Conservation (phyloP, 768 basidiomycete genomes). For the Lentinula raphanica region DNA sequence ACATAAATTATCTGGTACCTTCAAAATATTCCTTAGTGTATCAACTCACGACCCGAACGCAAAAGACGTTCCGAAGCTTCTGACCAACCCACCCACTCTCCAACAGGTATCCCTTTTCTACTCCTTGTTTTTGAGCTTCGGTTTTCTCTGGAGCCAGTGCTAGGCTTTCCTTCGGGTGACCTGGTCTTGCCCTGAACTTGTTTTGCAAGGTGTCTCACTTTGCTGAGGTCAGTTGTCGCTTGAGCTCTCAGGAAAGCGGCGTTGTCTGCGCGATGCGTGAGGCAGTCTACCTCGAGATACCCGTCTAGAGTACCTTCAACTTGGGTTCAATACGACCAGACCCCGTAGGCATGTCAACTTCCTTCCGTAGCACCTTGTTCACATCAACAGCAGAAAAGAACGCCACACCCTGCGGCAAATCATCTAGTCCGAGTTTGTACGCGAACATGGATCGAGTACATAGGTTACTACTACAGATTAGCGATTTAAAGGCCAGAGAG, state of each 20-base stretch:
- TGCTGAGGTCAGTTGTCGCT: slow-evolving; percentile 63
- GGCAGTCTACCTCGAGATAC: slow-evolving; percentile 53
- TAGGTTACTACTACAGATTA: too few relatives aligned
- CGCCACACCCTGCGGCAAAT: slow-evolving; percentile 90
- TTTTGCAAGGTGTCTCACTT: slow-evolving; percentile 66
- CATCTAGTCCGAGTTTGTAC: slow-evolving; percentile 90
- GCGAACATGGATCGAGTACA: slow-evolving; percentile 94
- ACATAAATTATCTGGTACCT: not conserved
- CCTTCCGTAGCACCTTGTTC: slow-evolving; percentile 87
- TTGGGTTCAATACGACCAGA: slow-evolving; percentile 14
- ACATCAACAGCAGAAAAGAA: slow-evolving; percentile 98
- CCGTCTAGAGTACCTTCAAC: slow-evolving; percentile 36
- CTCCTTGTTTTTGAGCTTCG: not conserved
- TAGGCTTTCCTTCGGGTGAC: slow-evolving; percentile 21
- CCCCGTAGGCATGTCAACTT: slow-evolving; percentile 84
- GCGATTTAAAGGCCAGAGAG: slow-evolving; percentile 91
- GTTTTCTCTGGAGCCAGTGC: slow-evolving; percentile 23
- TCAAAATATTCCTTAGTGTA: not conserved
- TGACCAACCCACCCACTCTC: slow-evolving; percentile 13
- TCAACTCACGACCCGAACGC: slow-evolving; percentile 4
- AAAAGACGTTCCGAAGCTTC: slow-evolving; percentile 9
- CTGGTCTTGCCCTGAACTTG: slow-evolving; percentile 40
- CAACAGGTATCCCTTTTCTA: slow-evolving; percentile 1
- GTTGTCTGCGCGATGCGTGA: slow-evolving; percentile 57
- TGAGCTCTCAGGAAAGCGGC: slow-evolving; percentile 74